Percentiles rank a stretch among this genome's conserved stretches.
Evolutionary conservation across 2,329 filamentous ascomycete species (phyloP).

Genomic region (Pyricularia sp.): DNA sequence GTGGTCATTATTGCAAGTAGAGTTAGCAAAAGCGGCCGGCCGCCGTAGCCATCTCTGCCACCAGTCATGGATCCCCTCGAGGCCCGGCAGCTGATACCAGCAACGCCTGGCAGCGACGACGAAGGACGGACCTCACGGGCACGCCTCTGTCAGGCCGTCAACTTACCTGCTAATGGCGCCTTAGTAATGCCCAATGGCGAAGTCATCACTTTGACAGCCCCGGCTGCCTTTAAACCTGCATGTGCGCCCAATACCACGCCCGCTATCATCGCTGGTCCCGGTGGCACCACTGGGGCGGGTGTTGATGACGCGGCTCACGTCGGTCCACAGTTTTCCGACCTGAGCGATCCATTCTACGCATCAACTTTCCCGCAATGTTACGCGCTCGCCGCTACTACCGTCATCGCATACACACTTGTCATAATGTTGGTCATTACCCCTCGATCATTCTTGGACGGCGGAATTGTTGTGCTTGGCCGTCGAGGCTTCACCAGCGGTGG

Average conservation of each 20-base stretch:
- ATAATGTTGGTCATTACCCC: conserved; percentile 92
- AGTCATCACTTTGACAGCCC: conserved; percentile 47
- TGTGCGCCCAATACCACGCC: conserved; percentile 36
- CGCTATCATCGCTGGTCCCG: conserved; percentile 25
- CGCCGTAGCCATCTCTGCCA: conserved; percentile 6
- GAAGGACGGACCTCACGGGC: conserved; percentile 14
- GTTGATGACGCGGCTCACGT: conserved; percentile 16
- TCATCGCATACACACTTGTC: conserved; percentile 84
- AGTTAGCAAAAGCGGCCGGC: conserved; percentile 1
- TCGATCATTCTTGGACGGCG: conserved; percentile 84
- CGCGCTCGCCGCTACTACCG: conserved; percentile 81
- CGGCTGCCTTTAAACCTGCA: conserved; percentile 49
- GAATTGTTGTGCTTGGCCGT: conserved; percentile 69
- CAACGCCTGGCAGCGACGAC: conserved; percentile 6
- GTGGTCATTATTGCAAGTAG: neutral
- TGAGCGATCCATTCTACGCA: conserved; percentile 83
- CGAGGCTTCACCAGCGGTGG: conserved; percentile 81
- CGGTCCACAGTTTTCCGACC: conserved; percentile 46
- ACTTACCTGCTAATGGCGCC: conserved; percentile 34
- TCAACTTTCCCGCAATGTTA: conserved; percentile 91
- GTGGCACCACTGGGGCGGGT: conserved; percentile 23
- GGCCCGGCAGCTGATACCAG: conserved; percentile 7
- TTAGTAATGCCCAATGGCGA: conserved; percentile 41
- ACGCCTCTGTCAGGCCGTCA: conserved; percentile 30
- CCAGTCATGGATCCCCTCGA: conserved; percentile 8